phyloP scores from a whole-genome alignment of 169 alveolate species.

The Plasmodium inui region DNA sequence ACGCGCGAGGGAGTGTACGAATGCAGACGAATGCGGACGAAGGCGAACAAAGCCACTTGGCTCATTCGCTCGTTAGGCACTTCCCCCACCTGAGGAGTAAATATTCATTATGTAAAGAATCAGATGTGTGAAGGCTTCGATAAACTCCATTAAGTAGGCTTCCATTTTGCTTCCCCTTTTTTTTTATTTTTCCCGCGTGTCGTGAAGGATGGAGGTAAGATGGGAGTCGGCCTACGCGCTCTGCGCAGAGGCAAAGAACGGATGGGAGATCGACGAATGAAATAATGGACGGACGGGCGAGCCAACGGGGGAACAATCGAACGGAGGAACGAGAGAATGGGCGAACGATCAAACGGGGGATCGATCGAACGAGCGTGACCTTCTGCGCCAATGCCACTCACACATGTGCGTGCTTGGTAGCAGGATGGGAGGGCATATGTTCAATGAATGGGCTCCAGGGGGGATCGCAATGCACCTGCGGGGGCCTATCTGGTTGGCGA shows the following conservation, averaged over 20 bases:
- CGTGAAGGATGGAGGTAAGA: constrained; percentile 58
- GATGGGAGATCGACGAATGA: neutral
- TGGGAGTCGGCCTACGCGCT: neutral
- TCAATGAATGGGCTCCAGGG: neutral
- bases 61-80: neutral
- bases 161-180: constrained; percentile 44
- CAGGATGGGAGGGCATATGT: neutral
- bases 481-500: neutral
- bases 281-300: neutral
- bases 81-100: constrained; percentile 50
- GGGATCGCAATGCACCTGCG: neutral
- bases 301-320: too few relatives aligned
- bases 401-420: neutral
- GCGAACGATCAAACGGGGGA: too few relatives aligned
- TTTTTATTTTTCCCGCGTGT: neutral
- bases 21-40: neutral
- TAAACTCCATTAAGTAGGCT: constrained; percentile 66
- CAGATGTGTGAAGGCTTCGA: constrained; percentile 72
- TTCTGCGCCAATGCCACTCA: neutral
- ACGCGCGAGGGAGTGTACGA: neutral
- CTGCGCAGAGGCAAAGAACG: neutral
- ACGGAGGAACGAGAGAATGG: neutral
- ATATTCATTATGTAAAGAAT: constrained; percentile 46
- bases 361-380: neutral
- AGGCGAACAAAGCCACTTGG: neutral